These are phyloP conservation scores for Tulasnella sp. DNA, from an alignment of 768 basidiomycete species.

Conservation along the genomic window DNA sequence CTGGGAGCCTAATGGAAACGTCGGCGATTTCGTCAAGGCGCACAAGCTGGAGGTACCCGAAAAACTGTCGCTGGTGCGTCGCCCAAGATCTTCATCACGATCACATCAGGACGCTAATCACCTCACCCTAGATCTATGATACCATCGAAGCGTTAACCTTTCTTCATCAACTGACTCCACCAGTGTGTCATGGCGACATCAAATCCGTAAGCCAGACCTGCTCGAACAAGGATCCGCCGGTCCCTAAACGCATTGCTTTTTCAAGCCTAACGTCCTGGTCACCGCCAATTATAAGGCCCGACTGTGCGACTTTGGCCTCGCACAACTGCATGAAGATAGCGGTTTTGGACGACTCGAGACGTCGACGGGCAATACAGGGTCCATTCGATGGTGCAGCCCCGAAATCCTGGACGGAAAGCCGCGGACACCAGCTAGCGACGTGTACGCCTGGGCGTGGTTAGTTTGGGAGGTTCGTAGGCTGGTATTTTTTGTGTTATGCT, in stretches of 20 bases:
- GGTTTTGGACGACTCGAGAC: not conserved
- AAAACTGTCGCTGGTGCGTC: not conserved
- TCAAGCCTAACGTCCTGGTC: constrained; percentile 1
- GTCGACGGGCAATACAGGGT: not conserved
- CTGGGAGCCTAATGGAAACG: not conserved
- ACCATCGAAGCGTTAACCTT: not conserved
- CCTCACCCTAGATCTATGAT: not conserved
- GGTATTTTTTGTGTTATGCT: not conserved
- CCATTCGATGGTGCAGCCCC: not conserved
- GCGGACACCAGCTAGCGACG: not conserved
- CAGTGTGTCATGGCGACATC: not conserved
- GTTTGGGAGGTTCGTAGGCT: not conserved
- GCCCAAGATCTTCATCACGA: not conserved
- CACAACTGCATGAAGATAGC: not conserved
- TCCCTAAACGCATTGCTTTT: not conserved
- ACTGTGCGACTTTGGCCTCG: constrained; percentile 14
- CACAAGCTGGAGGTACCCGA: not conserved
- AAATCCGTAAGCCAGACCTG: not conserved
- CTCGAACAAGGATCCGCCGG: not conserved
- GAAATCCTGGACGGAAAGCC: not conserved
- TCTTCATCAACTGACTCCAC: not conserved
- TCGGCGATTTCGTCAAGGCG: not conserved
- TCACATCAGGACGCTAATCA: not conserved
- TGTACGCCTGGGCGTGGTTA: not conserved
- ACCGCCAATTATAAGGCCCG: not conserved